Evolutionary conservation across 306 rosid species (phyloP).

Genomic region (Alnus glutinosa): DNA sequence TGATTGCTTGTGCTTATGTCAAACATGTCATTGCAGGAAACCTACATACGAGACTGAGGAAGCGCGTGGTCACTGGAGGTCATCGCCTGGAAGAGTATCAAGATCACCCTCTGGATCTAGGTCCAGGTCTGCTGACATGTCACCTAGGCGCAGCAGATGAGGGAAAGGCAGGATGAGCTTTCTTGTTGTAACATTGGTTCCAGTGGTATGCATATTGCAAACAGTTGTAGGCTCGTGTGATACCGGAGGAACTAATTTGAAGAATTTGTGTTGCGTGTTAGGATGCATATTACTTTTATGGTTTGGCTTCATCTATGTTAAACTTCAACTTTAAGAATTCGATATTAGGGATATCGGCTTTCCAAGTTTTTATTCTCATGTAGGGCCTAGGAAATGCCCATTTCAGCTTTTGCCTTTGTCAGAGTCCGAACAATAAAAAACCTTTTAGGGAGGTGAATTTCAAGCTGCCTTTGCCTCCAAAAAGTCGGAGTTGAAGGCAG

Average conservation of each 20-base stretch:
- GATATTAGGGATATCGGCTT: not conserved
- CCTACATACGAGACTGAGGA: slow-evolving; percentile 60
- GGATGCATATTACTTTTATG: not conserved
- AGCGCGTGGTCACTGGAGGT: slow-evolving; percentile 65
- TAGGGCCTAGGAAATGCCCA: too few relatives aligned
- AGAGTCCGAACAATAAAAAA: too few relatives aligned
- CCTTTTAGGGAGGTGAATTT: too few relatives aligned
- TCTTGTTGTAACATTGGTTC: slow-evolving; percentile 16
- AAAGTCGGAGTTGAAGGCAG: too few relatives aligned
- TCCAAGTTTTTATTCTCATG: not conserved
- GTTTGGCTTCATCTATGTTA: not conserved
- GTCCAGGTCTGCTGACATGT: slow-evolving; percentile 68
- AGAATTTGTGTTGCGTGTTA: not conserved
- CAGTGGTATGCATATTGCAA: slow-evolving; percentile 31
- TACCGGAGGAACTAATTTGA: slow-evolving; percentile 1
- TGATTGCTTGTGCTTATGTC: slow-evolving; percentile 9
- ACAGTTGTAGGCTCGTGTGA: slow-evolving; percentile 28
- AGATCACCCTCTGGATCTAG: slow-evolving; percentile 88
- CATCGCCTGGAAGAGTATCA: slow-evolving; percentile 59
- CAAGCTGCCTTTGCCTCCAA: too few relatives aligned
- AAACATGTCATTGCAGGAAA: slow-evolving; percentile 50
- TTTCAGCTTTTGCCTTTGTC: too few relatives aligned
- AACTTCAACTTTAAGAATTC: not conserved
- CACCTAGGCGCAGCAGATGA: slow-evolving; percentile 72
- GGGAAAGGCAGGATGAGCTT: not conserved